Base-by-base conservation (phyloP, 805 yeast genomes). In the Pachysolen tannophilus region DNA sequence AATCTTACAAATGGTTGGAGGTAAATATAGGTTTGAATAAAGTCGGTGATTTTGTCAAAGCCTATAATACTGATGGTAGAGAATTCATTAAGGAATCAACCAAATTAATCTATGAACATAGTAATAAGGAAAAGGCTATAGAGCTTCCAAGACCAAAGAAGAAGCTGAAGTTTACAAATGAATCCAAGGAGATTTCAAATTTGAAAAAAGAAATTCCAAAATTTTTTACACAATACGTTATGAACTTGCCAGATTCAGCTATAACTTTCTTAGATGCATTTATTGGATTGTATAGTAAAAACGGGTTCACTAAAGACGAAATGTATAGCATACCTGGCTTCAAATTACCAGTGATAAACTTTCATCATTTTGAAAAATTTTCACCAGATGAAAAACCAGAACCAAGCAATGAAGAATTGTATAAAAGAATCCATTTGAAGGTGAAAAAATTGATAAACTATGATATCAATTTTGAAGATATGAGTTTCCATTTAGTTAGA, bases 181-280 rank as follows among this genome's bases (percentile, higher is more conserved):
- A 34, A 28, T 26, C 36, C 23, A 26, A 31, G 29, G n/a, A 17
- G 15, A 5, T 29, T n/a, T 41, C 40, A 5, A 37, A 42, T 3
- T 34, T 18, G 18, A 46, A 37, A 1, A 45, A 62, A 4, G 47
- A 45, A 3, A 64, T 80, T 2, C 85, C 96, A 1, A 55, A 56
- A 20, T 65, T 63, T 44, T 68, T 74, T 45, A 56, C 74, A 30
- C 88, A 87, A 51, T 92, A 76, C 49, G 95, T 86, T 8, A 92
- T 92, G 98, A 92, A 92, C 52, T 67, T 92, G 38, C 99, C 99
- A 3, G 98, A 86, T 50, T 72, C 87, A 30, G 97, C 98, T 0
- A 63, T 92, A 16, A 78, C 80, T 14, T 92, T 92, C 49, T 59
- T 87, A 36, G 78, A 79, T 47, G 82, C 81, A 33, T 90, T 75